Base-by-base conservation (phyloP, 768 basidiomycete species). In the Mycena filopes region DNA sequence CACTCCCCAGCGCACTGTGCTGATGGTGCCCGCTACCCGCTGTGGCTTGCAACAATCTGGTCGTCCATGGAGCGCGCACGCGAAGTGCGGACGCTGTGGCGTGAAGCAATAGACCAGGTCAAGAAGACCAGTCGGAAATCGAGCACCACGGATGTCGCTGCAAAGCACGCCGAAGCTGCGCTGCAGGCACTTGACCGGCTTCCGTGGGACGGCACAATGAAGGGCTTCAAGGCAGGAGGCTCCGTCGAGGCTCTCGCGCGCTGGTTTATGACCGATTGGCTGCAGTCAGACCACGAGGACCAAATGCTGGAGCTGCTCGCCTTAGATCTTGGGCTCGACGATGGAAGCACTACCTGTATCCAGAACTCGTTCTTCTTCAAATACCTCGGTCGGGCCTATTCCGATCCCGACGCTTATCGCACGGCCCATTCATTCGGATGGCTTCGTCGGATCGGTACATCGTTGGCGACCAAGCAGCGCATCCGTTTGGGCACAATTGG, bases 231-330 rank as follows among this genome's bases (percentile, higher is more conserved):
- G 21, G 53, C 51, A 33, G 57, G n/a, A 4, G 51, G 45, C 13
- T 13, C 51, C 25, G 20, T 54, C 8, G 33, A 36, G 1, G 23
- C 33, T 20, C 58, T 66, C 5, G 31, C 54, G 31, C 58, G 28
- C 50, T 66, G 65, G 65, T 45, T 66, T 20, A 66, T 47, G 4
- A 60, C 31, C 16, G 58, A 60, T 16, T 66, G 65, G 65, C 40
- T 60, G 28, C 49, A 12, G 13, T 60, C 46, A 0, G 51, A 59
- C 63, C n/a, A n/a, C n/a, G n/a, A n/a, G n/a, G n/a, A n/a, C n/a
- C n/a, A n/a, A n/a, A n/a, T n/a, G n/a, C n/a, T 65, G 18, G 38
- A 63, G 46, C 21, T 59, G 4, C 42, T 65, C n/a, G 48, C 55
- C 20, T 10, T 15, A 2, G 57, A 66, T 28, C 58, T 66, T 38